phyloP scores from a whole-genome alignment of 2,329 filamentous ascomycete species.

The Claviceps humidiphila region DNA sequence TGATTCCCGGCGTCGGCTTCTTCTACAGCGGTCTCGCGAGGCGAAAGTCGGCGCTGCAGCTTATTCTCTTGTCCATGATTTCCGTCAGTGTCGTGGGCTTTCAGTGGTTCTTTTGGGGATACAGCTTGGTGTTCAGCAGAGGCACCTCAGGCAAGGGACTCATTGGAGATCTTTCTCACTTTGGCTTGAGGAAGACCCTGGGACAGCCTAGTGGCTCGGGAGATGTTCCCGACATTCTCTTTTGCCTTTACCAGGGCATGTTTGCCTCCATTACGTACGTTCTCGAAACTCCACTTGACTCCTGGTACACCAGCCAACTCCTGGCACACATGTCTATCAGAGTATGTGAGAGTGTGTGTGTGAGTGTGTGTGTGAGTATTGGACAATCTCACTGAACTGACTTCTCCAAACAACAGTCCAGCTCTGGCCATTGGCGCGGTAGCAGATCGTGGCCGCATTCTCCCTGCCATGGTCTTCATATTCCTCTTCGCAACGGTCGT shows the following conservation, averaged over 20 bases:
- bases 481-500: conserved; percentile 61
- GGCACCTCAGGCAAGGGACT: conserved; percentile 52
- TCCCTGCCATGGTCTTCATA: conserved; percentile 51
- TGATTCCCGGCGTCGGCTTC: conserved; percentile 89
- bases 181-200: conserved; percentile 67
- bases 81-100: conserved; percentile 68
- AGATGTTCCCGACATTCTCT: conserved; percentile 68
- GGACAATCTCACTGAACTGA: too few relatives aligned
- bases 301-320: too few relatives aligned
- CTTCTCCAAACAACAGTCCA: conserved; percentile 21
- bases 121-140: conserved; percentile 74
- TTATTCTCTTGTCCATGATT: conserved; percentile 78
- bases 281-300: neutral
- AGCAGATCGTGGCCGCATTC: conserved; percentile 47
- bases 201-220: conserved; percentile 59
- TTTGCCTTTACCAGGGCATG: conserved; percentile 80
- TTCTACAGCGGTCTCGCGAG: conserved; percentile 87
- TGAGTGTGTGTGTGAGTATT: too few relatives aligned
- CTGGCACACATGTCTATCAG: too few relatives aligned
- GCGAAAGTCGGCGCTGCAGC: conserved; percentile 74
- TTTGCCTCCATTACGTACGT: conserved; percentile 78
- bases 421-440: conserved; percentile 47
- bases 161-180: conserved; percentile 69
- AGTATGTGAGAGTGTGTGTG: too few relatives aligned
- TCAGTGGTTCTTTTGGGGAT: conserved; percentile 96